Percentiles rank a stretch among this genome's conserved stretches.
These are phyloP conservation scores for Phytomonas francai DNA, from an alignment of 208 protist species.

Conservation along the genomic window DNA sequence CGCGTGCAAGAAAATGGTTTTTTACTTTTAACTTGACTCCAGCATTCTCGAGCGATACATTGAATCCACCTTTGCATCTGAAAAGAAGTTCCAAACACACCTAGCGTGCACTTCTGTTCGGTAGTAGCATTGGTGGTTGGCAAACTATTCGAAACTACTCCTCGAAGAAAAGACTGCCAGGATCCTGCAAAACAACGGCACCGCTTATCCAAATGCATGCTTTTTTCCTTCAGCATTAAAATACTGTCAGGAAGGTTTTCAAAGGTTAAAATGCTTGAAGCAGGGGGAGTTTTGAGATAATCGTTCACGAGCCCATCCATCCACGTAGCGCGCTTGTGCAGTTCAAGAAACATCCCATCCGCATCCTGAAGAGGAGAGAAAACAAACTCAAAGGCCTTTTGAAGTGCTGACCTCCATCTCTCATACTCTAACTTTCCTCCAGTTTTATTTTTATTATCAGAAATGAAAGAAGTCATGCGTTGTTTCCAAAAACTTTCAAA, in stretches of 20 bases:
- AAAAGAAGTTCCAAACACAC: slow-evolving; percentile 15
- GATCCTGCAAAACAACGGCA: not conserved
- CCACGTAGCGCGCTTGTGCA: slow-evolving; percentile 24
- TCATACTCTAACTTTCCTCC: slow-evolving; percentile 18
- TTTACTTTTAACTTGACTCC: not conserved
- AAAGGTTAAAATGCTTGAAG: not conserved
- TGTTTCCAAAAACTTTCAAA: not conserved
- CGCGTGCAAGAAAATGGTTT: not conserved
- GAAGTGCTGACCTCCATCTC: slow-evolving; percentile 26
- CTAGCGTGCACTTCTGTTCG: slow-evolving; percentile 11
- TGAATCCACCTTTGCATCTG: not conserved
- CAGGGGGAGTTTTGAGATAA: slow-evolving; percentile 16
- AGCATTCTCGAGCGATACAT: not conserved
- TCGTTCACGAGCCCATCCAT: slow-evolving; percentile 31
- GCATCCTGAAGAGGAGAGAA: slow-evolving; percentile 57
- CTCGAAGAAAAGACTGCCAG: not conserved
- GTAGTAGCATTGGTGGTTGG: not conserved
- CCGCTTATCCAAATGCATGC: slow-evolving; percentile 9
- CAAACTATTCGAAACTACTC: not conserved
- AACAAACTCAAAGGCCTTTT: slow-evolving; percentile 43
- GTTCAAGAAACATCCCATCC: slow-evolving; percentile 47
- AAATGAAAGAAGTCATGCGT: not conserved
- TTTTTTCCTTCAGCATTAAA: not conserved
- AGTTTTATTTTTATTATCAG: not conserved
- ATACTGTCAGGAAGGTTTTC: not conserved